Evolutionary conservation across 129 eudicot genomes (phyloP).

Genomic region (Flaveria brownii): DNA sequence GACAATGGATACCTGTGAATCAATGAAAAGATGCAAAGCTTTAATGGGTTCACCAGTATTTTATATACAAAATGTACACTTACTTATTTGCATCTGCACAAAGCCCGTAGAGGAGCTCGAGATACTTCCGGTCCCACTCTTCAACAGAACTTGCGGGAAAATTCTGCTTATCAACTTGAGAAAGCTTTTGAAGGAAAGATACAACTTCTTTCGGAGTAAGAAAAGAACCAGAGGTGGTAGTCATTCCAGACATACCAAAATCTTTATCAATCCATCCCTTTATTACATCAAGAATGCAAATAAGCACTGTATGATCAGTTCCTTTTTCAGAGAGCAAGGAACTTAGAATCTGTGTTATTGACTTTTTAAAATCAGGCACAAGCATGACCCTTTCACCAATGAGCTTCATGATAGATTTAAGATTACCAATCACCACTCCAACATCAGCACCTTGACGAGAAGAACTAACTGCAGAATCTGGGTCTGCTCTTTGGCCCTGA

Average conservation of each 20-base stretch:
- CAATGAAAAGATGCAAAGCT: conserved; percentile 20
- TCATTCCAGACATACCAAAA: conserved; percentile 58
- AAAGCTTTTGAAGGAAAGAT: conserved; percentile 90
- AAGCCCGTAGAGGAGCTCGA: conserved; percentile 89
- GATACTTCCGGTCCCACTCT: conserved; percentile 93
- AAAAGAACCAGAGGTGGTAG: conserved; percentile 55
- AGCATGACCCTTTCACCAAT: conserved; percentile 83
- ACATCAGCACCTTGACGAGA: conserved; percentile 98
- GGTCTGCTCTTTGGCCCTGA: conserved; percentile 83
- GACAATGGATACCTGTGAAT: conserved; percentile 64
- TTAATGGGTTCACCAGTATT: background rate
- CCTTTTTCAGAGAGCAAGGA: conserved; percentile 93
- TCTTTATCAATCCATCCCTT: conserved; percentile 94
- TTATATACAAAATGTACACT: conserved; percentile 10
- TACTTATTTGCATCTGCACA: conserved; percentile 92
- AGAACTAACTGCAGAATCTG: conserved; percentile 96
- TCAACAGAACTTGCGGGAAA: conserved; percentile 60
- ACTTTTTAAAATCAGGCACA: conserved; percentile 69
- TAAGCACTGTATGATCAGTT: conserved; percentile 84
- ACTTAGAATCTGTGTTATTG: conserved; percentile 69
- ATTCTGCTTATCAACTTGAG: conserved; percentile 90
- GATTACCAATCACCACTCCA: conserved; percentile 74
- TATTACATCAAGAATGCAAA: conserved; percentile 82
- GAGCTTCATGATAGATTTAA: conserved; percentile 78
- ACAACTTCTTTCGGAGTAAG: conserved; percentile 86